Percentiles rank a stretch among this genome's conserved stretches.
These are phyloP conservation scores for Diplodia corticola DNA, from an alignment of 2,329 filamentous ascomycete species.

Conservation along the genomic window DNA sequence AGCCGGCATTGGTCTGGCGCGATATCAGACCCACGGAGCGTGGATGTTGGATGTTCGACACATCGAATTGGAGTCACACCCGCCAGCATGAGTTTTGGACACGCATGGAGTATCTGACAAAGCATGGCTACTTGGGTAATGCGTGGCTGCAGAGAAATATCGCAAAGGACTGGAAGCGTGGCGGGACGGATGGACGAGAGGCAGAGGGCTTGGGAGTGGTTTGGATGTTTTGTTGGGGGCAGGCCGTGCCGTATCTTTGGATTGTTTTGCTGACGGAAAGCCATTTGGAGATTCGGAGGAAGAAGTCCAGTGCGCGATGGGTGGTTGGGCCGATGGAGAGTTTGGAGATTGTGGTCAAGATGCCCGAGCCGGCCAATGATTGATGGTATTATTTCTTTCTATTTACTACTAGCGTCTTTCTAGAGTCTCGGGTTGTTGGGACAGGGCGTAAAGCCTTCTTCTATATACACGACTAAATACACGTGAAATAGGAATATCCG, in stretches of 20 bases:
- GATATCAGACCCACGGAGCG: constrained; percentile 55
- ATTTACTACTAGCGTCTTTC: no score
- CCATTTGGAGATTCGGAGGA: constrained; percentile 1
- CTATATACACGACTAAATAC: no score
- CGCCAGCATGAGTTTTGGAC: constrained; percentile 60
- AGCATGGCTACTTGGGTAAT: constrained; percentile 60
- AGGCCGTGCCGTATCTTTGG: constrained; percentile 69
- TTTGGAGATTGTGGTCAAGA: constrained; percentile 57
- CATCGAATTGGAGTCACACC: constrained; percentile 53
- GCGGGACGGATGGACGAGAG: constrained; percentile 31
- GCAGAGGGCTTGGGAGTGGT: constrained; percentile 46
- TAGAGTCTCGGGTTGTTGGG: no score
- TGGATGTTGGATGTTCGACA: constrained; percentile 74
- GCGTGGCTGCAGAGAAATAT: constrained; percentile 42
- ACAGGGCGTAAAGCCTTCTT: no score
- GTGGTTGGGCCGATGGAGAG: constrained; percentile 40
- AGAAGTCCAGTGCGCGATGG: constrained; percentile 11
- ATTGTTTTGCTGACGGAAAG: constrained; percentile 34
- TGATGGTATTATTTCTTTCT: not conserved
- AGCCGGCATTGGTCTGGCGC: constrained; percentile 21
- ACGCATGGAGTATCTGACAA: constrained; percentile 61
- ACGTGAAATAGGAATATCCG: no score
- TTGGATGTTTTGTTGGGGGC: constrained; percentile 76
- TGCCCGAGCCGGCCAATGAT: constrained; percentile 36
- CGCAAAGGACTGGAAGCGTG: constrained; percentile 44